Conservation (phyloP, 805 yeast species). For the Suhomyces emberorum region DNA sequence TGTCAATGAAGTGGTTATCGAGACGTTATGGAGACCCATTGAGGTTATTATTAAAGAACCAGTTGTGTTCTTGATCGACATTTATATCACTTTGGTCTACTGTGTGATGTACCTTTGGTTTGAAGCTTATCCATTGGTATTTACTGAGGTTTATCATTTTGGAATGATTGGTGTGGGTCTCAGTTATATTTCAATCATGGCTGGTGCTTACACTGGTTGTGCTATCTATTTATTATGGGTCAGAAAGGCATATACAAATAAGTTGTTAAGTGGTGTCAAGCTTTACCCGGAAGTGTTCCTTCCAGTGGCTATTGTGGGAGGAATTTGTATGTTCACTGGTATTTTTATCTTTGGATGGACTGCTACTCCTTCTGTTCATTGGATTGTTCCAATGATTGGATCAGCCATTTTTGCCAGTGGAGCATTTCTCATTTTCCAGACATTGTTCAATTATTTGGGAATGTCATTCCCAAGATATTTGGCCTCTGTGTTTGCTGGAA, state of each 20-base stretch:
- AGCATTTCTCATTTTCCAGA: conserved; percentile 43
- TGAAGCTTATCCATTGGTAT: conserved; percentile 61
- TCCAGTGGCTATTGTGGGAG: conserved; percentile 21
- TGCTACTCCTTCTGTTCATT: conserved; percentile 13
- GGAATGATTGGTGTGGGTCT: conserved; percentile 46
- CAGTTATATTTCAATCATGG: conserved; percentile 43
- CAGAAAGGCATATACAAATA: conserved; percentile 11
- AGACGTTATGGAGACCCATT: conserved; percentile 49
- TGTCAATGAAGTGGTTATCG: conserved; percentile 17
- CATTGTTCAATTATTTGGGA: conserved; percentile 48
- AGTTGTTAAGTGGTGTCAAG: conserved; percentile 8
- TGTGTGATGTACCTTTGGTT: conserved; percentile 54
- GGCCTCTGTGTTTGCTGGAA: conserved; percentile 61
- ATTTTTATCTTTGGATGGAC: conserved; percentile 21
- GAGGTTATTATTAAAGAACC: conserved; percentile 53
- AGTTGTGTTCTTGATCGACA: conserved; percentile 49
- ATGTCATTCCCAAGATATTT: conserved; percentile 46
- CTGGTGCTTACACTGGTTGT: conserved; percentile 37
- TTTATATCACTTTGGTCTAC: conserved; percentile 51
- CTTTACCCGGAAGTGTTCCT: conserved; percentile 16
- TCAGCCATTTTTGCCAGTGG: conserved; percentile 18
- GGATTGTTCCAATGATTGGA: conserved; percentile 21
- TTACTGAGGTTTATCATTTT: conserved; percentile 43
- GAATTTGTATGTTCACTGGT: conserved; percentile 18
- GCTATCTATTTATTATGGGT: conserved; percentile 8